These are phyloP conservation scores for Phaeotremella skinneri DNA, from an alignment of 768 basidiomycete species.

Conservation along the genomic window DNA sequence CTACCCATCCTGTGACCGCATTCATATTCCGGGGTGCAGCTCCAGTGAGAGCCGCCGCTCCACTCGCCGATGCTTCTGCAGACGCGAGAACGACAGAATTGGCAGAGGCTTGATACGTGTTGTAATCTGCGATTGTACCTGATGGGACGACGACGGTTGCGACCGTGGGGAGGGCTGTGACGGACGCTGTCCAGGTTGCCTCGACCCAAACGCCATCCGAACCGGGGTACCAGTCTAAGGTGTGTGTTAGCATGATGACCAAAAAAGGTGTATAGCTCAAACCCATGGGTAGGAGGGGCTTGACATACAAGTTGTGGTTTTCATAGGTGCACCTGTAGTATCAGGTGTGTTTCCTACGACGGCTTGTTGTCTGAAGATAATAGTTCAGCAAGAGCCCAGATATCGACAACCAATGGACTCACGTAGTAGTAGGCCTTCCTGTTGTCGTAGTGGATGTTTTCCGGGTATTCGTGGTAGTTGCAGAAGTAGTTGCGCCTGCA, in stretches of 20 bases:
- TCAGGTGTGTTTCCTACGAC: not conserved
- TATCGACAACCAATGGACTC: not conserved
- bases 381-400: not conserved
- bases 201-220: slow-evolving; percentile 33
- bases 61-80: slow-evolving; percentile 16
- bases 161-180: slow-evolving; percentile 34
- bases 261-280: not conserved
- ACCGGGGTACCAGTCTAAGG: slow-evolving; percentile 34
- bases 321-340: slow-evolving; percentile 23
- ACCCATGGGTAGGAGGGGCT: not conserved
- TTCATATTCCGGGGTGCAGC: not conserved
- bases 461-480: slow-evolving; percentile 6
- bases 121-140: slow-evolving; percentile 40
- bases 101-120: slow-evolving; percentile 33
- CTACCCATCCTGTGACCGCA: slow-evolving; percentile 14
- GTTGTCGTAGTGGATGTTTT: slow-evolving; percentile 9
- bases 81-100: slow-evolving; percentile 35
- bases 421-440: slow-evolving; percentile 5
- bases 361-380: slow-evolving; percentile 1
- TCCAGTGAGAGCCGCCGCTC: slow-evolving; percentile 1
- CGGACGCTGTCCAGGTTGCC: slow-evolving; percentile 40
- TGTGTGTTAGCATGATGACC: slow-evolving; percentile 12
- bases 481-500: slow-evolving; percentile 14
- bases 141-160: slow-evolving; percentile 37
- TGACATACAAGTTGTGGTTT: slow-evolving; percentile 30